Evolutionary conservation across 495 filamentous ascomycete species (phyloP).

Genomic region (Lepraria neglecta): DNA sequence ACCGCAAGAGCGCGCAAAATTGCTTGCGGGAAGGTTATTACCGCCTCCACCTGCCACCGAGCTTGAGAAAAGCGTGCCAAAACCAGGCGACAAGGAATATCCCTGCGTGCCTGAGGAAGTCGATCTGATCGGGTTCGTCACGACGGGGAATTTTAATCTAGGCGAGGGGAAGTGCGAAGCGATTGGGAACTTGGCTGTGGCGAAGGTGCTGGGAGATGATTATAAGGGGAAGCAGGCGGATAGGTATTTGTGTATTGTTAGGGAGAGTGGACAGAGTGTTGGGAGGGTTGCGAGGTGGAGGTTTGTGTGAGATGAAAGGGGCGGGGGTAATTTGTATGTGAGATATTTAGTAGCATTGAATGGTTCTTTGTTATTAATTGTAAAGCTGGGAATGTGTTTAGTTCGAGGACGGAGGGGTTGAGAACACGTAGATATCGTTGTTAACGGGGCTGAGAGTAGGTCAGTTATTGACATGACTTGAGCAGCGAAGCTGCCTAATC

Average conservation of each 20-base stretch:
- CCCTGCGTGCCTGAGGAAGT: conserved; percentile 62
- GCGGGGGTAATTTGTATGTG: background rate
- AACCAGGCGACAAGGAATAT: conserved; percentile 46
- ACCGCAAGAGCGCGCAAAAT: conserved; percentile 16
- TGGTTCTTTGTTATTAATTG: too few relatives aligned
- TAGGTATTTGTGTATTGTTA: conserved; percentile 64
- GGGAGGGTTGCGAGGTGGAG: conserved; percentile 82
- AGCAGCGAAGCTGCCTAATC: too few relatives aligned
- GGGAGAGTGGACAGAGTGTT: conserved; percentile 66
- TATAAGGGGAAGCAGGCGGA: conserved; percentile 18
- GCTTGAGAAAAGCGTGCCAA: conserved; percentile 21
- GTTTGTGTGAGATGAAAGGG: conserved; percentile 30
- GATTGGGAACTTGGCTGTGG: conserved; percentile 62
- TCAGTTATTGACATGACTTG: too few relatives aligned
- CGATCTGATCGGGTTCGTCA: conserved; percentile 88
- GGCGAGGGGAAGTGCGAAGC: conserved; percentile 69
- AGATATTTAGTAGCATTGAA: too few relatives aligned
- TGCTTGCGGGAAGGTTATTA: conserved; percentile 44
- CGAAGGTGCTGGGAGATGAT: conserved; percentile 42
- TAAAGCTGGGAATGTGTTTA: too few relatives aligned
- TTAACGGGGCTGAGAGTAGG: too few relatives aligned
- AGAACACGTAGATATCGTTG: too few relatives aligned
- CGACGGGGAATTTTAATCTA: conserved; percentile 76
- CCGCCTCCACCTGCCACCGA: conserved; percentile 28
- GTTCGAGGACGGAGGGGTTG: too few relatives aligned